Evolutionary conservation across 192 early-diverging fungal genomes (phyloP), one percentile per base, ranked within the genome.

Genomic region (Dimargaris verticillata): DNA sequence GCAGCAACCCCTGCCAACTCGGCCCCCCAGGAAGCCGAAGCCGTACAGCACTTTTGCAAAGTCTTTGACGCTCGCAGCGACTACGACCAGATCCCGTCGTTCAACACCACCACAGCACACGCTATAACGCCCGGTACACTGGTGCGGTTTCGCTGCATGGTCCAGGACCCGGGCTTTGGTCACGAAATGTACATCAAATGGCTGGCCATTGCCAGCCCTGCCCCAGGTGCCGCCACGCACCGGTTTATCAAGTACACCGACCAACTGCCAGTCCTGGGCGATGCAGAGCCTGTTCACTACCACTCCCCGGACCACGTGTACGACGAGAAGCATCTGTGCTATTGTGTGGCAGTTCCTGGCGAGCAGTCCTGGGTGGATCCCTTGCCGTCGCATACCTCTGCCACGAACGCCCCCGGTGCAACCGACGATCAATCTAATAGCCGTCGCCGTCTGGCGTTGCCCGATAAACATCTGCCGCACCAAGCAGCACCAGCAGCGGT

Each of bases 91-190:
- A 59, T 59, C 25, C 38, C 43, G 2, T 59, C 57, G 12, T 25
- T 59, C 42, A 59, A 41, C 38, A 13, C n/a, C 57, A n/a, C 41
- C 10, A 38, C 33, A 1, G 33, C 57, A 5, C 25, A 24, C n/a
- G 20, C 38, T 22, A 3, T 59, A 5, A 20, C 57, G 17, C 57
- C 57, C 41, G 41, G 57, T 20, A 59, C 57, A 12, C 70, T 89
- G 6, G 82, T 87, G 20, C 66, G 85, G n/a, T 87, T 87, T 63
- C 72, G 82, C 44, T 85, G 83, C 69, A 89, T 89, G 87, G 77
- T 89, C 5, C 87, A 89, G 68, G 86, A 89, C 51, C 84, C 84
- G 2, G 78, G 81, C 52, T 79, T 86, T 26, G 85, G 80, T 11
- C 80, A 86, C 61, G 85, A 89, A 59, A 59, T 59, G 26, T 59